A percentile compares a stretch with the other conserved stretches of the same genome.
phyloP scores from a whole-genome alignment of 768 basidiomycete genomes.

The Tulasnella sp. region DNA sequence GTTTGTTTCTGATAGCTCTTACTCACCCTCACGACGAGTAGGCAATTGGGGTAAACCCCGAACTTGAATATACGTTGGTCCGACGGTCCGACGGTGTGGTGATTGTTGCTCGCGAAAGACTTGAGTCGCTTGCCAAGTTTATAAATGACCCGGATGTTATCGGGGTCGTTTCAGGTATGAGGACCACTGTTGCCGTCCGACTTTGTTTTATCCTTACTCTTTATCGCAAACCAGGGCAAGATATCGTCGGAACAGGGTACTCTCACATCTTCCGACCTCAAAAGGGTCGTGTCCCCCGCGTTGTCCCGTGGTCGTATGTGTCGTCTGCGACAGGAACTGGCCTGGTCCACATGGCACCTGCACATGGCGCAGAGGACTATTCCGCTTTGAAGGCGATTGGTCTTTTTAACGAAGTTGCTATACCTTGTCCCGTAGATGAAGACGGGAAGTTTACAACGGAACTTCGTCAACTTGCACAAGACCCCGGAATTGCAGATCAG shows the following conservation, averaged over 20 bases:
- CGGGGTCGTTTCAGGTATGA: constrained; percentile 24
- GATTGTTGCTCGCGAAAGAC: constrained; percentile 29
- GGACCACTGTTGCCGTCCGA: neutral
- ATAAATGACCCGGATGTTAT: constrained; percentile 26
- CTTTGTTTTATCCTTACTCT: neutral
- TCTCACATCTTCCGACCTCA: constrained; percentile 21
- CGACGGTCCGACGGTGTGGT: constrained; percentile 21
- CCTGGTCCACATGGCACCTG: constrained; percentile 89
- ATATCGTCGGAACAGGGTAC: constrained; percentile 20
- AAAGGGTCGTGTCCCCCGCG: constrained; percentile 26
- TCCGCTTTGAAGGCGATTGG: constrained; percentile 44
- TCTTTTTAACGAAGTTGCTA: constrained; percentile 33
- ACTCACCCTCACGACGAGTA: constrained; percentile 24
- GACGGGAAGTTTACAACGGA: constrained; percentile 56
- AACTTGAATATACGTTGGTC: constrained; percentile 50
- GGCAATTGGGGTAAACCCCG: constrained; percentile 80
- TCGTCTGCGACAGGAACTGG: constrained; percentile 84
- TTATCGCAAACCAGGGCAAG: constrained; percentile 18
- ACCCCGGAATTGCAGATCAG: constrained; percentile 27
- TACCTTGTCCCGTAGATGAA: constrained; percentile 73
- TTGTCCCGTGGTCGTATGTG: constrained; percentile 67
- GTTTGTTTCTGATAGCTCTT: neutral
- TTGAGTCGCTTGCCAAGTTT: constrained; percentile 25
- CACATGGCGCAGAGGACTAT: constrained; percentile 91
- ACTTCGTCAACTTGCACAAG: constrained; percentile 47